These are phyloP conservation scores for Sporothrix variecibatus DNA, from an alignment of 2,329 filamentous ascomycete species.

Conservation along the genomic window DNA sequence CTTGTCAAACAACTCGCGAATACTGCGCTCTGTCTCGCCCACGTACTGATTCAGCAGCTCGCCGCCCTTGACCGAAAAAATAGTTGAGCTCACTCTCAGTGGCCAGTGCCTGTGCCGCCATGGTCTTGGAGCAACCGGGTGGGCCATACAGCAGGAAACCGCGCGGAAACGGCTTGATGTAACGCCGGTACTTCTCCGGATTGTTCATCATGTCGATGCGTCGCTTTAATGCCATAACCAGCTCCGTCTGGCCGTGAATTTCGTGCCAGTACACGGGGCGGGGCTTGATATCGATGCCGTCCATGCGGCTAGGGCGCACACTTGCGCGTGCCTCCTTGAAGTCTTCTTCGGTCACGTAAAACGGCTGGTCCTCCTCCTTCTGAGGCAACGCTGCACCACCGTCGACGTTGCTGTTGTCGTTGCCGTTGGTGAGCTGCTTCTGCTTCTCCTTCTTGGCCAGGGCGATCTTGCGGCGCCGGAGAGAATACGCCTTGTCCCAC, in stretches of 20 bases:
- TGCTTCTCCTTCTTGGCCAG: background rate
- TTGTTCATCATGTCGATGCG: constrained; percentile 48
- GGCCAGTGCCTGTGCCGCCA: constrained; percentile 86
- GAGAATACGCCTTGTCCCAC: background rate
- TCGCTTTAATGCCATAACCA: constrained; percentile 63
- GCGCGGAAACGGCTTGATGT: constrained; percentile 57
- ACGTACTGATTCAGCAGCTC: constrained; percentile 97
- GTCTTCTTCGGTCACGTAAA: constrained; percentile 49
- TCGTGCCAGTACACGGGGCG: constrained; percentile 84
- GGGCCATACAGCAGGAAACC: constrained; percentile 89
- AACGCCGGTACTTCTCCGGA: constrained; percentile 38
- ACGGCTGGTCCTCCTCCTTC: background rate
- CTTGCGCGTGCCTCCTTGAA: constrained; percentile 65
- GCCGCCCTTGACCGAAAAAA: constrained; percentile 85
- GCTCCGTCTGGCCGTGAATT: constrained; percentile 78
- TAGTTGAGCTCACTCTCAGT: constrained; percentile 92
- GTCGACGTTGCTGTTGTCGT: background rate
- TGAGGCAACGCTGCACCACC: background rate
- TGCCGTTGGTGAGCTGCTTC: background rate
- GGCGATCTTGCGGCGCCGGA: background rate
- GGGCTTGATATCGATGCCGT: constrained; percentile 84
- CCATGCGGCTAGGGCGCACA: constrained; percentile 82
- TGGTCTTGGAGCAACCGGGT: constrained; percentile 91
- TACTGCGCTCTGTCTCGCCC: constrained; percentile 84
- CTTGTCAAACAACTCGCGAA: constrained; percentile 82